Evolutionary conservation across 2,329 filamentous ascomycete genomes (phyloP).

Genomic region (Ophiostoma sp.): DNA sequence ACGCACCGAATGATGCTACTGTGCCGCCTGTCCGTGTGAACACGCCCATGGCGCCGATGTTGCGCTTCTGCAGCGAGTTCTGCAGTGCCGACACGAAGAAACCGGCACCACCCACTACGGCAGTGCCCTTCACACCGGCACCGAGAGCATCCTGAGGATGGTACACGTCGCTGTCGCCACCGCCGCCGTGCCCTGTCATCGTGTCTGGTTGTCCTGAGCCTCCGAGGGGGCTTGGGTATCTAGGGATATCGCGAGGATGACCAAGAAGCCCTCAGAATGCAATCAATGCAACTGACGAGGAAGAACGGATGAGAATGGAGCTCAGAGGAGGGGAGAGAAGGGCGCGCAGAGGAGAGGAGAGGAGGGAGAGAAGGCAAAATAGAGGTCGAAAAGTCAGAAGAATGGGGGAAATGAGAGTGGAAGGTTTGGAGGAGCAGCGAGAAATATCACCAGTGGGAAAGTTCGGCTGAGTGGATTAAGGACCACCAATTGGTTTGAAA

Average conservation of each 20-base stretch:
- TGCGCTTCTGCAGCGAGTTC: conserved; percentile 79
- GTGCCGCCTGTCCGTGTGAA: conserved; percentile 73
- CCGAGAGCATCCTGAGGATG: conserved; percentile 52
- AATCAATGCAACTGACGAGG: background rate
- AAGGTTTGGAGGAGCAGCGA: conserved; percentile 12
- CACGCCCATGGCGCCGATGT: conserved; percentile 73
- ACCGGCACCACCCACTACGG: conserved; percentile 54
- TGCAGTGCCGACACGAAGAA: conserved; percentile 56
- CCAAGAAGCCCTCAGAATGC: background rate
- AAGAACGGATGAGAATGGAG: background rate
- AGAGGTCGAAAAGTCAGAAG: conserved; percentile 13
- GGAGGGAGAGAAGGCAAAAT: background rate
- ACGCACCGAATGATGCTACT: conserved; percentile 51
- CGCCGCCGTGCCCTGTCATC: conserved; percentile 29
- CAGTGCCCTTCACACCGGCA: conserved; percentile 48
- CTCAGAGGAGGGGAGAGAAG: background rate
- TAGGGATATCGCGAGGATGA: background rate
- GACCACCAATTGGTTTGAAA: conserved; percentile 24
- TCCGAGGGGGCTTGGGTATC: background rate
- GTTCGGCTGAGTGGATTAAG: conserved; percentile 24
- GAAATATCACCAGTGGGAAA: conserved; percentile 24
- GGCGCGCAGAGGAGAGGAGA: background rate
- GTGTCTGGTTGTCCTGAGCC: conserved; percentile 24
- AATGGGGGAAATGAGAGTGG: background rate
- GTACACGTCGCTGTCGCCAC: conserved; percentile 32